Evolutionary conservation across 495 filamentous ascomycete species (phyloP).

Genomic region (Tricharina praecox): DNA sequence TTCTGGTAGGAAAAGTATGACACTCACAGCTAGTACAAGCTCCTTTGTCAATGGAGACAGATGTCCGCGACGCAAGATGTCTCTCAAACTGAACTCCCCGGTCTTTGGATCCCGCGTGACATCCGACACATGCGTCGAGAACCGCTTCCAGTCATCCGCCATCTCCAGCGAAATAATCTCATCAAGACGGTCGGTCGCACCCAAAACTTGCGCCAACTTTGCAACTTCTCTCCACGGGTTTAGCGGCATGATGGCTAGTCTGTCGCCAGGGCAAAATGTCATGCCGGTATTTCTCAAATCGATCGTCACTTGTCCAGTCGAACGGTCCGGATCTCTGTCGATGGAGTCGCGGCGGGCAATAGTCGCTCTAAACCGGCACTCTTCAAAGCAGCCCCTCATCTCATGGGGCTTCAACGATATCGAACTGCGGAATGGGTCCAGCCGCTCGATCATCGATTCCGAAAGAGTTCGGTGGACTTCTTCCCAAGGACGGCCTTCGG

Average conservation of each 20-base stretch:
- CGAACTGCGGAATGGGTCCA: constrained; percentile 31
- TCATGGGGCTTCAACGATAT: constrained; percentile 33
- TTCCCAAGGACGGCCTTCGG: constrained; percentile 32
- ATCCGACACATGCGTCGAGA: constrained; percentile 32
- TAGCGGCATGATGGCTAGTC: constrained; percentile 36
- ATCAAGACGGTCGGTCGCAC: constrained; percentile 27
- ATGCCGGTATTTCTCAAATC: constrained; percentile 34
- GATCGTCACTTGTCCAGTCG: constrained; percentile 33
- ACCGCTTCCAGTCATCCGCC: constrained; percentile 30
- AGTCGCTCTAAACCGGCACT: constrained; percentile 33
- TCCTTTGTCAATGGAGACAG: constrained; percentile 36
- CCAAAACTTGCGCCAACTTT: constrained; percentile 33
- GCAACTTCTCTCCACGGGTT: constrained; percentile 35
- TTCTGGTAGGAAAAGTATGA: neutral
- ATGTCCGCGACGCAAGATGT: constrained; percentile 35
- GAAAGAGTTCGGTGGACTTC: constrained; percentile 36
- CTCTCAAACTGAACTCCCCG: constrained; percentile 30
- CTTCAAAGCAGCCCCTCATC: constrained; percentile 37
- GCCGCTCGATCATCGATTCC: constrained; percentile 37
- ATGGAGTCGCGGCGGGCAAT: constrained; percentile 31
- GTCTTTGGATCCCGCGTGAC: constrained; percentile 13
- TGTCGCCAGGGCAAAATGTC: constrained; percentile 35
- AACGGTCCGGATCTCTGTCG: constrained; percentile 31
- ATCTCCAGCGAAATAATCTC: constrained; percentile 28
- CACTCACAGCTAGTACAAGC: constrained; percentile 28